Evolutionary conservation across 352 stramenopile genomes (phyloP).

Genomic region (Phytopythium cucurbitacearum): DNA sequence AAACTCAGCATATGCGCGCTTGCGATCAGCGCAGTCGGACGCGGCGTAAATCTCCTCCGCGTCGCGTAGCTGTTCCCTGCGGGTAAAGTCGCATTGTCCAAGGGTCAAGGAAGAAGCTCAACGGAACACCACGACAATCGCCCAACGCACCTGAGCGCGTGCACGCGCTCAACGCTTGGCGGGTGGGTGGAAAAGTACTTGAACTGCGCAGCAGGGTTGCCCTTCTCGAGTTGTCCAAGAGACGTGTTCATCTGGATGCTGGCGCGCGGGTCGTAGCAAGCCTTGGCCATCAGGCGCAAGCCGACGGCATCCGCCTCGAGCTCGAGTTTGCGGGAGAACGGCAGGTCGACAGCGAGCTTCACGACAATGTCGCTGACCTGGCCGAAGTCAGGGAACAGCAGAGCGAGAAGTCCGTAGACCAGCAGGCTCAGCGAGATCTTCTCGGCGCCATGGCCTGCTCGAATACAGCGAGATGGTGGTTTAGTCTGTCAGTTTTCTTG

Average conservation of each 20-base stretch:
- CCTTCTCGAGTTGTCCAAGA: slow-evolving; percentile 22
- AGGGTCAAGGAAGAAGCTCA: not conserved
- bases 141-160: slow-evolving; percentile 28
- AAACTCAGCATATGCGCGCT: slow-evolving; percentile 23
- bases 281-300: slow-evolving; percentile 49
- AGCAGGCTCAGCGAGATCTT: slow-evolving; percentile 67
- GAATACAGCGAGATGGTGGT: slow-evolving; percentile 2
- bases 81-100: not conserved
- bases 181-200: slow-evolving; percentile 81
- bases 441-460: slow-evolving; percentile 58
- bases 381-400: slow-evolving; percentile 50
- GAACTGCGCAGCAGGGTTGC: slow-evolving; percentile 16
- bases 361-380: slow-evolving; percentile 56
- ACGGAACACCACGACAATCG: not conserved
- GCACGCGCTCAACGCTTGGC: slow-evolving; percentile 55
- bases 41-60: slow-evolving; percentile 43
- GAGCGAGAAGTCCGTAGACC: slow-evolving; percentile 42
- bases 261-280: slow-evolving; percentile 50
- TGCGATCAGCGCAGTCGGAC: slow-evolving; percentile 28
- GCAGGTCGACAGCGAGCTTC: slow-evolving; percentile 46
- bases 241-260: slow-evolving; percentile 53
- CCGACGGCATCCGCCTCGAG: slow-evolving; percentile 54
- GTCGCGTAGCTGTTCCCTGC: slow-evolving; percentile 32
- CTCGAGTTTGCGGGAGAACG: slow-evolving; percentile 51
- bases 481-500: not conserved